These are phyloP conservation scores for Nicotiana otophora DNA, from an alignment of 257 asterid species.

Conservation along the genomic window DNA sequence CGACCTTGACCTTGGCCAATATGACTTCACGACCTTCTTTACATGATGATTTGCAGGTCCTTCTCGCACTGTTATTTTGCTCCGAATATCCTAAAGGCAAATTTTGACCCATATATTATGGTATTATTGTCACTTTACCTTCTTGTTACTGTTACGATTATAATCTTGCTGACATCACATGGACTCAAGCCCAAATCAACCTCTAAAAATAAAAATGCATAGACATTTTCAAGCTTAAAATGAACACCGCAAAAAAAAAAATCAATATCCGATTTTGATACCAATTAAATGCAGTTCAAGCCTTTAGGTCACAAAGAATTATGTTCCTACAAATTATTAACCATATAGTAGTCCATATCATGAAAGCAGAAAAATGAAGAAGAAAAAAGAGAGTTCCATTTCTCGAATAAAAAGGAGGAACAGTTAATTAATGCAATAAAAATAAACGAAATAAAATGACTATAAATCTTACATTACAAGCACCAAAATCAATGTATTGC, in stretches of 20 bases:
- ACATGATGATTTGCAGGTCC: too few relatives aligned
- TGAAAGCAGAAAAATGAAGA: too few relatives aligned
- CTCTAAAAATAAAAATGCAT: neutral
- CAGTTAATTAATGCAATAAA: neutral
- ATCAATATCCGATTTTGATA: neutral
- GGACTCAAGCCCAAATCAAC: neutral
- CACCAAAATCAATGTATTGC: neutral
- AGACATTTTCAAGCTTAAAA: neutral
- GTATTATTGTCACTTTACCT: neutral
- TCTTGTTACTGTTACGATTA: neutral
- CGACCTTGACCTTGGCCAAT: too few relatives aligned
- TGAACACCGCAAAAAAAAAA: neutral
- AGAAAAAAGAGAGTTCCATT: neutral
- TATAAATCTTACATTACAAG: neutral
- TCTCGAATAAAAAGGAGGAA: neutral
- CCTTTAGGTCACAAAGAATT: neutral
- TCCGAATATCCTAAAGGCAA: too few relatives aligned
- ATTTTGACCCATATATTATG: too few relatives aligned
- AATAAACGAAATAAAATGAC: neutral
- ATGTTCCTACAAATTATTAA: neutral
- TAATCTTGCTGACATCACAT: neutral
- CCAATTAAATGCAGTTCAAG: neutral
- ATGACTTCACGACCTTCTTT: too few relatives aligned
- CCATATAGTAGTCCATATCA: neutral
- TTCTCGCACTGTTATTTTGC: too few relatives aligned